Evolutionary conservation across 164 flowering plant genomes (phyloP).

Genomic region (Annona squamosa): DNA sequence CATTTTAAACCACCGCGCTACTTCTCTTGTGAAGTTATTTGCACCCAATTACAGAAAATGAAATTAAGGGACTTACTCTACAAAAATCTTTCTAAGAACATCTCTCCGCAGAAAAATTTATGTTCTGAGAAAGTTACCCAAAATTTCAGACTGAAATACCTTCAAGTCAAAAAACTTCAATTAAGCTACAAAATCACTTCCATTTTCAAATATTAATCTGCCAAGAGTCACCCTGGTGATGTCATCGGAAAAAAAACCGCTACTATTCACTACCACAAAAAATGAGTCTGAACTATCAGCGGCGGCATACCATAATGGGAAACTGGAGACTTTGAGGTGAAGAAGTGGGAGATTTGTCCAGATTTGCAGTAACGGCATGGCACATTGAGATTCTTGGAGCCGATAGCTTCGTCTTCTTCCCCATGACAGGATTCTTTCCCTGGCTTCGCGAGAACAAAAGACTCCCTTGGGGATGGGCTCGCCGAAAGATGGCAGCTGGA

Average conservation of each 20-base stretch:
- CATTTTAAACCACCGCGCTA: too few species aligned
- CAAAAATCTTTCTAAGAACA: too few species aligned
- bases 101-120: too few species aligned
- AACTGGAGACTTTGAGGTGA: neutral
- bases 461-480: too few species aligned
- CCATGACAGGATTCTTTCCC: neutral
- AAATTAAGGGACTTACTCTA: too few species aligned
- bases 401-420: neutral
- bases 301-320: constrained; percentile 2
- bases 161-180: neutral
- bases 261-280: neutral
- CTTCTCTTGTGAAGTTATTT: too few species aligned
- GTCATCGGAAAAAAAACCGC: neutral
- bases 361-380: constrained; percentile 1
- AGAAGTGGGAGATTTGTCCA: neutral
- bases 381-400: constrained; percentile 2
- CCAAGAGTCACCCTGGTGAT: too few species aligned
- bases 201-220: neutral
- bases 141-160: neutral
- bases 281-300: neutral
- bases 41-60: too few species aligned
- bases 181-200: neutral
- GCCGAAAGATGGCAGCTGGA: neutral
- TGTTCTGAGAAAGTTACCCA: neutral
- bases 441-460: neutral